Evolutionary conservation across 768 basidiomycete genomes (phyloP), one percentile per base, ranked within the genome.

Genomic region (Daedaleopsis nitida): DNA sequence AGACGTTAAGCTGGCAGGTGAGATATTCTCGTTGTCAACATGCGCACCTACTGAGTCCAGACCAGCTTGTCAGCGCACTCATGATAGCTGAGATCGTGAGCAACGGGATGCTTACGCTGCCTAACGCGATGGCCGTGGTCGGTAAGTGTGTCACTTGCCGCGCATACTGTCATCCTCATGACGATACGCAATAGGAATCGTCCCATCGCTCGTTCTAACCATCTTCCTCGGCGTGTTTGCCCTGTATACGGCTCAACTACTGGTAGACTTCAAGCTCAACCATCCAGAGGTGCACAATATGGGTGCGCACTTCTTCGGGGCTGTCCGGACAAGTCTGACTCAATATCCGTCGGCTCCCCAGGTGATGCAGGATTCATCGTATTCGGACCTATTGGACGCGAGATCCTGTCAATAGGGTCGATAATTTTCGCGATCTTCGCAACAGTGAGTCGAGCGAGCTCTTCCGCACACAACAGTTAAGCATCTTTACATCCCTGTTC

Each of bases 41-140:
- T 16, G 12, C 42, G 19, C 32, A 5, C 21, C 48, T 48, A 17
- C 32, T 43, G 7, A 23, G 32, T 14, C 16, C 14, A 35, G 23
- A 16, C 54, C 55, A 83, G 81, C 80, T 82, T 60, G 80, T 83
- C 9, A 70, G 74, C 24, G 63, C 82, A 53, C 69, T 84, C 19
- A 84, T 84, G 83, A 83, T 83, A 55, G 82, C 83, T 45, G 83
- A 83, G 67, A 83, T 83, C 24, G 81, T 84, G 37, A 81, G 80
- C 69, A 84, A 83, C 69, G 83, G 83, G 12, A 81, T 83, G 78
- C 67, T 84, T 16, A 82, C 83, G 16, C 73, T 84, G 7, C 83
- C 83, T 0, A 80, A 78, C 49, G 75, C 82, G 13, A 75, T 83
- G 59, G 83, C 83, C 8, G 78, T 77, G 2, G 81, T 83, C 54